Percentiles rank a stretch among this genome's conserved stretches.
Conservation (phyloP, 345 rosid species). For the Mallotus nudiflorus region DNA sequence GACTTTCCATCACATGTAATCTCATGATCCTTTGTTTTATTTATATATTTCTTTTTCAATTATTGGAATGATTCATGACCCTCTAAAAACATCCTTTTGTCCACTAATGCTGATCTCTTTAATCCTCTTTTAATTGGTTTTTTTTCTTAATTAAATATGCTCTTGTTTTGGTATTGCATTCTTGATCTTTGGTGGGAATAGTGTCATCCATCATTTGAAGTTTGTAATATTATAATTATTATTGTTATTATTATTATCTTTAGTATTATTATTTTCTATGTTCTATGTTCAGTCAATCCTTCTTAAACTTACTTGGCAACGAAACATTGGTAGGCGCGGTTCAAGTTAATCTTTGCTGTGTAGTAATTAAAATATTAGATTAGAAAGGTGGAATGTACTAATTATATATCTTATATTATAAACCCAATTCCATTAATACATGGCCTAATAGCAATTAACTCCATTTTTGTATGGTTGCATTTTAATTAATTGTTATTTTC, state of each 20-base stretch:
- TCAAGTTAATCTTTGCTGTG: background rate
- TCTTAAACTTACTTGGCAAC: conserved; percentile 17
- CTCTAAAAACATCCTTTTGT: conserved; percentile 15
- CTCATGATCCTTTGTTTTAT: no score
- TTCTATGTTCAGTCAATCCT: conserved; percentile 7
- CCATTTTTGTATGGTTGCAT: no score
- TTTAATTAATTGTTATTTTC: no score
- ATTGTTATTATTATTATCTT: no score
- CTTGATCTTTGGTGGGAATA: conserved; percentile 28
- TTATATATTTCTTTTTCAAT: no score
- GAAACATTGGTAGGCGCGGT: conserved; percentile 39
- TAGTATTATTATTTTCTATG: no score
- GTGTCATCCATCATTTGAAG: conserved; percentile 31
- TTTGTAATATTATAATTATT: background rate
- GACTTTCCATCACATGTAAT: conserved; percentile 1
- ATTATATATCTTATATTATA: no score
- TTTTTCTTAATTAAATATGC: background rate
- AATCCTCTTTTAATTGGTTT: background rate
- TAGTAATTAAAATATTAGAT: background rate
- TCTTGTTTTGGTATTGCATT: background rate
- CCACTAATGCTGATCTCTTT: conserved; percentile 27
- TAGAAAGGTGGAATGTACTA: no score
- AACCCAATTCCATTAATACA: no score
- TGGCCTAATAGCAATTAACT: no score
- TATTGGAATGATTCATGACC: no score